phyloP scores from a whole-genome alignment of 1,284 basidiomycete species.

The Apiotrichum montevideense region DNA sequence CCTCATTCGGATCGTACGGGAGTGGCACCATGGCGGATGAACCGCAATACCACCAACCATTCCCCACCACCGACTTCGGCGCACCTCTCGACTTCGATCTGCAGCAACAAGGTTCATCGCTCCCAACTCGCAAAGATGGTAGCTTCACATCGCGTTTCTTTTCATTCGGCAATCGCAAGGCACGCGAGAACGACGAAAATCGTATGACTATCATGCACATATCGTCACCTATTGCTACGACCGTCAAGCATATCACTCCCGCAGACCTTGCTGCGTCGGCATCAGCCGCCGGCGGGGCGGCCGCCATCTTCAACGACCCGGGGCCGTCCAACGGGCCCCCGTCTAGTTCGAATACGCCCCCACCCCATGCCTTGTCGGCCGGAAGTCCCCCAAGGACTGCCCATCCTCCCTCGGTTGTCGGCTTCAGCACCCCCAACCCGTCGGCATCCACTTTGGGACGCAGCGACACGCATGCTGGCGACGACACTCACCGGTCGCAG shows the following conservation, averaged over 20 bases:
- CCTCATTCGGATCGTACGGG: not conserved
- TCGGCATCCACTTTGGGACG: not conserved
- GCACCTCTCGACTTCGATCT: no score
- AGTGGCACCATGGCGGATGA: no score
- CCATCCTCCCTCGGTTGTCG: not conserved
- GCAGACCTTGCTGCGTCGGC: conserved; percentile 5
- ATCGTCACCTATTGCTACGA: conserved; percentile 9
- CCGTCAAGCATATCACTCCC: conserved; percentile 5
- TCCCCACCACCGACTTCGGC: not conserved
- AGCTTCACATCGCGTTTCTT: conserved; percentile 11
- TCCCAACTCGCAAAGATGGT: not conserved
- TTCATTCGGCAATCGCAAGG: not conserved
- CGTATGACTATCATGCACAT: conserved; percentile 13
- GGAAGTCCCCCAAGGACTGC: no score
- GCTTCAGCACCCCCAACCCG: conserved; percentile 2
- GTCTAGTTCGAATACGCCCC: no score
- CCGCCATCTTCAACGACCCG: no score
- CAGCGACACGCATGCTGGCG: not conserved
- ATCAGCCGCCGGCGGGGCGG: not conserved
- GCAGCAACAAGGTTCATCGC: not conserved
- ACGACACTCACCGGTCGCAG: not conserved
- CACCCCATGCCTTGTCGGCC: no score
- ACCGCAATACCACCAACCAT: not conserved
- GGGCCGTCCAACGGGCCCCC: no score
- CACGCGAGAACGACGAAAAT: conserved; percentile 3